A percentile compares a stretch with the other conserved stretches of the same genome.
Evolutionary conservation across 116 monocot species (phyloP).

Genomic region (Dioscorea cayenensis): DNA sequence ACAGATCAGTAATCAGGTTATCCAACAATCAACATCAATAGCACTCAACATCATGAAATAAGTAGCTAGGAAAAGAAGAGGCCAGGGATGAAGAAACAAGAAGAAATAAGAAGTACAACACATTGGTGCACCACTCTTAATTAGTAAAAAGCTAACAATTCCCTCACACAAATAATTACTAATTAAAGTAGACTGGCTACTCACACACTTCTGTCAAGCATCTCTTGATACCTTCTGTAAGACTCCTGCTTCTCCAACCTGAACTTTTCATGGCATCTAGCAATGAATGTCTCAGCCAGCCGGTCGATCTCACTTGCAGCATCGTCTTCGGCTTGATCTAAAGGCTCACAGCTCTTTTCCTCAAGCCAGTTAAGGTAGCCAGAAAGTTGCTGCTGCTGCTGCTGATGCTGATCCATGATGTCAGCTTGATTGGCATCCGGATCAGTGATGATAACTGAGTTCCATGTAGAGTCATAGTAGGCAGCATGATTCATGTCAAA

Average conservation of each 20-base stretch:
- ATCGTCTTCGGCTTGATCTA: slow-evolving; percentile 5
- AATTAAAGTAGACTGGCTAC: no score
- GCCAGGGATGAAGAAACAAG: no score
- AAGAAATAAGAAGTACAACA: no score
- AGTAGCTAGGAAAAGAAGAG: no score
- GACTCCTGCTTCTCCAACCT: slow-evolving; percentile 93
- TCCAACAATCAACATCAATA: no score
- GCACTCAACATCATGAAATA: no score
- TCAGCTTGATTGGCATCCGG: slow-evolving; percentile 3
- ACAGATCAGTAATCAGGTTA: no score
- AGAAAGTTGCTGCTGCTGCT: slow-evolving; percentile 19
- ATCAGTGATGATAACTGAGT: slow-evolving; percentile 30
- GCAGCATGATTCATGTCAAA: slow-evolving; percentile 7
- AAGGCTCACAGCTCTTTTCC: slow-evolving; percentile 15
- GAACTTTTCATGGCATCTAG: slow-evolving; percentile 87
- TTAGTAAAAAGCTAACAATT: no score
- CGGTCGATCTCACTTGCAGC: slow-evolving; percentile 46
- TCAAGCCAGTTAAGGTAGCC: slow-evolving; percentile 75
- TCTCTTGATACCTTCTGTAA: slow-evolving; percentile 85
- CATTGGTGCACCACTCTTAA: no score
- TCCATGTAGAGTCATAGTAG: slow-evolving; percentile 61
- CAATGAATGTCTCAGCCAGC: slow-evolving; percentile 83
- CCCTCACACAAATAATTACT: no score
- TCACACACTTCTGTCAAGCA: slow-evolving; percentile 83
- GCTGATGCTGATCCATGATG: slow-evolving; percentile 4